Conservation (phyloP, 306 rosid species). For the Glycine tomentella region DNA sequence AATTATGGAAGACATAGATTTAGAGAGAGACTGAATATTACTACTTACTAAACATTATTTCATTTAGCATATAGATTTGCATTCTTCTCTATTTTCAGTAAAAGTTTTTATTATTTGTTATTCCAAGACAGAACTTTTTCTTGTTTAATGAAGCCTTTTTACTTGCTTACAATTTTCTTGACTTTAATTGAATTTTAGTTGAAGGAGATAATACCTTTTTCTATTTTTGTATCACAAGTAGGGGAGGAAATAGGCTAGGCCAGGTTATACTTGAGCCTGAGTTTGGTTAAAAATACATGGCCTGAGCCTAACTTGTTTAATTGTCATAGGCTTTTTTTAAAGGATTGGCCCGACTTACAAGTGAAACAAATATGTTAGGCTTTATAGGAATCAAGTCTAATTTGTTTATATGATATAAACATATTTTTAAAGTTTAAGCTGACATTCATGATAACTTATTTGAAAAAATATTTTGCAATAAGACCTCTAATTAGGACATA, state of each 20-base stretch:
- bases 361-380: too few relatives aligned
- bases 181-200: not conserved
- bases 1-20: not conserved
- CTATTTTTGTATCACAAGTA: not conserved
- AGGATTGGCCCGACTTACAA: too few relatives aligned
- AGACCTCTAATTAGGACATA: too few relatives aligned
- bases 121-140: slow-evolving; percentile 1
- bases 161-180: slow-evolving; percentile 20
- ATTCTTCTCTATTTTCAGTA: not conserved
- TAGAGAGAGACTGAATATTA: not conserved
- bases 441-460: too few relatives aligned
- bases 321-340: too few relatives aligned
- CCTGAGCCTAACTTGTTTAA: too few relatives aligned
- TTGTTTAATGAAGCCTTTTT: slow-evolving; percentile 9
- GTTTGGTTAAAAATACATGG: too few relatives aligned
- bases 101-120: not conserved
- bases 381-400: too few relatives aligned
- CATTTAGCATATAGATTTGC: not conserved
- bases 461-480: too few relatives aligned
- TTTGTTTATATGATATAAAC: too few relatives aligned
- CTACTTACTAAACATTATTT: not conserved
- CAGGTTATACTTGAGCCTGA: too few relatives aligned
- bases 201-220: not conserved
- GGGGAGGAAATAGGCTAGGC: not conserved
- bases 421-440: too few relatives aligned